phyloP scores from a whole-genome alignment of 164 flowering plant genomes.

The Protea cynaroides region DNA sequence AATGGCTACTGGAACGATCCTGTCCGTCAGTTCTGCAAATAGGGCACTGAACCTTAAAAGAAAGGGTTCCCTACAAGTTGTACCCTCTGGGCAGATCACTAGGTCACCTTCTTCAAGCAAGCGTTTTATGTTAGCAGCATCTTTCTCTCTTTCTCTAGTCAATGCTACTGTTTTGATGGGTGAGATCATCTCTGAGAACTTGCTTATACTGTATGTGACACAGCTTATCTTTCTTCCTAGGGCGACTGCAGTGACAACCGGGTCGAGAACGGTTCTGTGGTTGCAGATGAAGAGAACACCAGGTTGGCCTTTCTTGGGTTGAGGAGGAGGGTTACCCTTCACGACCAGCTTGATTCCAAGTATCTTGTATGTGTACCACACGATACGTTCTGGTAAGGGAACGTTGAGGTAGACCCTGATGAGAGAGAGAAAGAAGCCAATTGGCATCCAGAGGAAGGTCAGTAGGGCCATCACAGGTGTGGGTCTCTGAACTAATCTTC shows the following conservation, averaged over 20 bases:
- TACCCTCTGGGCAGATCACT: conserved; percentile 83
- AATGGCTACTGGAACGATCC: conserved; percentile 87
- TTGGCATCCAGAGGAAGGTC: conserved; percentile 74
- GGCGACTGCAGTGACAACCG: conserved; percentile 60
- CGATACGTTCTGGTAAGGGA: conserved; percentile 53
- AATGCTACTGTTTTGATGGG: conserved; percentile 73
- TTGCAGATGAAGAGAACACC: conserved; percentile 48
- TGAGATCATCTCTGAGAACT: conserved; percentile 60
- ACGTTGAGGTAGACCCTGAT: conserved; percentile 54
- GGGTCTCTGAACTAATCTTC: conserved; percentile 70
- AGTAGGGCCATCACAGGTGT: conserved; percentile 57
- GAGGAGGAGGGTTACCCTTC: conserved; percentile 72
- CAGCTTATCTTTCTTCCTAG: conserved; percentile 65
- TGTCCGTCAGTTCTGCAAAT: conserved; percentile 71
- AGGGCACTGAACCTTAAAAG: conserved; percentile 72
- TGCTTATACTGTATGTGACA: conserved; percentile 77
- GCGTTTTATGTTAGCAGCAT: conserved; percentile 52
- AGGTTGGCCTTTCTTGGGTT: conserved; percentile 45
- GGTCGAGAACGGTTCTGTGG: conserved; percentile 62
- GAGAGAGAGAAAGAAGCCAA: conserved; percentile 53
- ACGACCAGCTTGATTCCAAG: conserved; percentile 57
- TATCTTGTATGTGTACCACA: conserved; percentile 41
- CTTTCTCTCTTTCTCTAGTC: conserved; percentile 62
- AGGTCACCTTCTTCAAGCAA: conserved; percentile 70
- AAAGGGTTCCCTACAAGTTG: conserved; percentile 79